phyloP scores from a whole-genome alignment of 352 stramenopile genomes.

The Saprolegnia parasitica region DNA sequence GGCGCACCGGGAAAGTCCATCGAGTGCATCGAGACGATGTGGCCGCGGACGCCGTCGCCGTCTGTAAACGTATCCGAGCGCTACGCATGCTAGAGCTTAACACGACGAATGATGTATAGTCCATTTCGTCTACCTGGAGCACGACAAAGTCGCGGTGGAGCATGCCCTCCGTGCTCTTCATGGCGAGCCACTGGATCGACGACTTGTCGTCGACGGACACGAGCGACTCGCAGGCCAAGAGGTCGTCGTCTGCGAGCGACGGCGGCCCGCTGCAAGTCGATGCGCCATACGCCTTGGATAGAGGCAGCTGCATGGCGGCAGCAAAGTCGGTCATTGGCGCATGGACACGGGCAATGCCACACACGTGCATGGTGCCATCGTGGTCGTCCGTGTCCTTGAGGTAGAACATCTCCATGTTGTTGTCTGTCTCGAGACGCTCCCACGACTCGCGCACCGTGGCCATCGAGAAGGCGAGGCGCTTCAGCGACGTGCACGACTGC shows the following conservation, averaged over 20 bases:
- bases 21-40: constrained; percentile 23
- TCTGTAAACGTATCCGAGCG: constrained; percentile 3
- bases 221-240: constrained; percentile 20
- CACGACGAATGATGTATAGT: neutral
- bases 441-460: neutral
- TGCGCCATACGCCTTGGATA: neutral
- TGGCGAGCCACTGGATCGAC: constrained; percentile 24
- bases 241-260: constrained; percentile 16
- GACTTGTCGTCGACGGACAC: constrained; percentile 4
- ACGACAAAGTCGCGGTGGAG: constrained; percentile 27
- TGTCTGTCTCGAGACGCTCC: constrained; percentile 21
- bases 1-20: constrained; percentile 27
- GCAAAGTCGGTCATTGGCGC: constrained; percentile 6
- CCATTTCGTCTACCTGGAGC: constrained; percentile 21
- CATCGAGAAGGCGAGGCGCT: constrained; percentile 20
- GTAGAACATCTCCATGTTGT: constrained; percentile 28
- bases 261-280: neutral
- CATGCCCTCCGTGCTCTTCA: constrained; percentile 12
- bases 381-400: constrained; percentile 18
- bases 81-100: neutral
- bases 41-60: neutral
- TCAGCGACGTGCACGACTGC: constrained; percentile 22
- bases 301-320: neutral
- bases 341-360: constrained; percentile 18
- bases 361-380: constrained; percentile 13